Evolutionary conservation across 2,329 filamentous ascomycete genomes (phyloP), one percentile per base, ranked within the genome.

Genomic region (Incumbomyces delicatus): DNA sequence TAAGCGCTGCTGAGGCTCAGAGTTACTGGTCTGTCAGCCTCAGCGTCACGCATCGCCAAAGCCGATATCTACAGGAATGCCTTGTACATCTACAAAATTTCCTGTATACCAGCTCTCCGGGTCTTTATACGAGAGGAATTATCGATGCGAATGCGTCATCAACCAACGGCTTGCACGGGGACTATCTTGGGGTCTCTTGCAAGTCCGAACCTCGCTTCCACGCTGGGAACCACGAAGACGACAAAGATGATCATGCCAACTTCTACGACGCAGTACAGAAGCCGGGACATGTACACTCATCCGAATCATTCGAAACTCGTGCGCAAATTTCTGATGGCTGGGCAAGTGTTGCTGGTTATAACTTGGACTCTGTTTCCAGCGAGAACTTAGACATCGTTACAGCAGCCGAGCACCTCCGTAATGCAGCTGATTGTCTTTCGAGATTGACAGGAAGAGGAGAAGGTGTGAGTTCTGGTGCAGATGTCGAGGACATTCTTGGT

Each of bases 401-500:
- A 20, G 89, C 88, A 10, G 92, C 92, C 1, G 92, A 98, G 65
- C 80, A 89, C 60, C 72, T 98, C 46, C 81, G 92, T 36, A 80
- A 78, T 54, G 89, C 88, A 11, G 88, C 87, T 1, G 78, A 82
- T 44, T 82, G 80, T 52, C 72, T 95, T n/a, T 84, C 87, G 1
- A 79, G 81, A 48, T 94, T 96, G 57, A 96, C 88, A 1, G 92
- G 92, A 1, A 79, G 79, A 46, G 89, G 88, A 1, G 86, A 88
- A 57, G 42, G 42, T 16, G 33, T 45, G 13, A 20, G 8, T 38
- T 45, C 42, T 3, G 78, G 77, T 34, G 53, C 88, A 2, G 90
- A 96, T 64, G 87, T 96, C 13, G 90, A 98, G 63, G 92, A 96
- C 61, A 87, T 98, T 6, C 68, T 98, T 37, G 92, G 92, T 0